phyloP scores from a whole-genome alignment of 2,329 filamentous ascomycete species.

The Amesomyces nigricolor region DNA sequence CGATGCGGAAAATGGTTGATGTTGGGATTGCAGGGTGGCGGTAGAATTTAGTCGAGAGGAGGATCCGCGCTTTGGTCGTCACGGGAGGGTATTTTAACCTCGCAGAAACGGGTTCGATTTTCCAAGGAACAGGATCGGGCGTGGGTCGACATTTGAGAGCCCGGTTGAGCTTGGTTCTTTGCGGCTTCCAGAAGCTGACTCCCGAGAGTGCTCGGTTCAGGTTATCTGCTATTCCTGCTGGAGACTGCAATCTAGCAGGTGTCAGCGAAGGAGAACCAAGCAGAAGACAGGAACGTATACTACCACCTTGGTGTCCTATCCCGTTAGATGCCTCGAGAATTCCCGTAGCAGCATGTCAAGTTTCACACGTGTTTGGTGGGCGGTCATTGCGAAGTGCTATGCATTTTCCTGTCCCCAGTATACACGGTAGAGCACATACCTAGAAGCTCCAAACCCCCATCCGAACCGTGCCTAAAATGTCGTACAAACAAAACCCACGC shows the following conservation, averaged over 20 bases:
- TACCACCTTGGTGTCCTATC: no score
- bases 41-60: conserved; percentile 20
- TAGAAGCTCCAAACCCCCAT: conserved; percentile 4
- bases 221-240: no score
- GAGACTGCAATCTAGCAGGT: no score
- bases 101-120: background rate
- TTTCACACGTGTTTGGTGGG: no score
- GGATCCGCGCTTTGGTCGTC: conserved; percentile 8
- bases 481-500: conserved; percentile 5
- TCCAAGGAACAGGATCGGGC: conserved; percentile 12
- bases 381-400: conserved; percentile 2
- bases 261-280: no score
- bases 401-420: conserved; percentile 15
- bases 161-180: background rate
- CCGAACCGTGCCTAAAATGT: background rate
- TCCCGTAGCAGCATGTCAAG: no score
- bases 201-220: no score
- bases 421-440: conserved; percentile 19
- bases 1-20: conserved; percentile 16
- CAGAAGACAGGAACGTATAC: no score
- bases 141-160: background rate
- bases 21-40: conserved; percentile 11
- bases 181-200: conserved; percentile 1
- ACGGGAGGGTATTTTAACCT: conserved; percentile 9
- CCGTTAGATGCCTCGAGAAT: no score